Evolutionary conservation across 2,329 filamentous ascomycete species (phyloP).

Genomic region (Whalleya microplaca): DNA sequence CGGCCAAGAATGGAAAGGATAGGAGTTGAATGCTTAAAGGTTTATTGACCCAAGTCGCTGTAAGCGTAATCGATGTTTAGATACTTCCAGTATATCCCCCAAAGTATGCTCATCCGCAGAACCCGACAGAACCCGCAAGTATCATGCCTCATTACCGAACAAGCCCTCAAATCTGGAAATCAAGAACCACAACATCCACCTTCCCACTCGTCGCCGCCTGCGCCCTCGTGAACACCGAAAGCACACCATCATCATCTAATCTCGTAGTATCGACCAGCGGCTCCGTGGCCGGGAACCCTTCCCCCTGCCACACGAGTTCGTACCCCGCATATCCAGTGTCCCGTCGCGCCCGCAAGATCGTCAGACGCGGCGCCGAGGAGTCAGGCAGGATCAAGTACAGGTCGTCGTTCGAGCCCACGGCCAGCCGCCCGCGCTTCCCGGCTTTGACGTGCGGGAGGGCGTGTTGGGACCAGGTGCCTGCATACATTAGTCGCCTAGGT

Average conservation of each 20-base stretch:
- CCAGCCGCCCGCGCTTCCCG: slow-evolving; percentile 43
- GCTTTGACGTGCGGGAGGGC: slow-evolving; percentile 36
- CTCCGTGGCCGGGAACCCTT: slow-evolving; percentile 42
- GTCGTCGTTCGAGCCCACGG: slow-evolving; percentile 39
- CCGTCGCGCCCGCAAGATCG: slow-evolving; percentile 38
- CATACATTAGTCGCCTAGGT: no score
- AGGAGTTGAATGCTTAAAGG: no score
- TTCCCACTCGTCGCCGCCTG: background rate
- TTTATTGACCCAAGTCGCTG: no score
- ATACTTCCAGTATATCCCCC: no score
- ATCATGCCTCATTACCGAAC: background rate
- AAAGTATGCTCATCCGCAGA: no score
- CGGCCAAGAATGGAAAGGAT: no score
- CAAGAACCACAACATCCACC: slow-evolving; percentile 41
- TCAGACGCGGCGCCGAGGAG: slow-evolving; percentile 33
- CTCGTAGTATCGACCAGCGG: slow-evolving; percentile 44
- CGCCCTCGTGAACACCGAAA: slow-evolving; percentile 41
- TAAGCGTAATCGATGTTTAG: no score
- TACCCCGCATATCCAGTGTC: slow-evolving; percentile 37
- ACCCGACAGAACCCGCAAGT: no score
- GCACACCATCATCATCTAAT: slow-evolving; percentile 39
- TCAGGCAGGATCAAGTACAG: slow-evolving; percentile 44
- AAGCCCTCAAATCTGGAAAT: slow-evolving; percentile 37
- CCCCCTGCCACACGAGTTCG: slow-evolving; percentile 41
- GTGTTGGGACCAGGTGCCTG: slow-evolving; percentile 40